phyloP scores from a whole-genome alignment of 352 stramenopile species.

The Phytophthora pinifolia region DNA sequence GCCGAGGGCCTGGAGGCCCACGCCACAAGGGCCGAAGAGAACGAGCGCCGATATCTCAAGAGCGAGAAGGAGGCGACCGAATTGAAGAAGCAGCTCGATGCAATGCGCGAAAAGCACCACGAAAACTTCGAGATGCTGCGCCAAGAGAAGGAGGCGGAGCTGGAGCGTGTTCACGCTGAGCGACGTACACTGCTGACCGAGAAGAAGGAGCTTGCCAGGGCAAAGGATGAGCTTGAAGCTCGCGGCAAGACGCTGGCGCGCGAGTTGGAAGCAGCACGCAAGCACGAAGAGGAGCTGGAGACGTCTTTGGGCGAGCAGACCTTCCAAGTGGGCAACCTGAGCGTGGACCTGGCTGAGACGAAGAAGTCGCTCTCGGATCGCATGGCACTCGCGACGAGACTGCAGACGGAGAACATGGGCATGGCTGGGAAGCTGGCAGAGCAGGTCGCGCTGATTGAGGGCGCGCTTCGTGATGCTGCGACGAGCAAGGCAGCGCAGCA shows the following conservation, averaged over 20 bases:
- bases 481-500: conserved; percentile 42
- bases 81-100: conserved; percentile 48
- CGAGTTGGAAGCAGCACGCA: conserved; percentile 39
- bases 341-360: conserved; percentile 72
- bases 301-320: conserved; percentile 52
- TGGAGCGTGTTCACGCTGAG: conserved; percentile 53
- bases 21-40: conserved; percentile 54
- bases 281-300: conserved; percentile 50
- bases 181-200: conserved; percentile 24
- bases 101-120: conserved; percentile 56
- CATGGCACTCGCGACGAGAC: conserved; percentile 73
- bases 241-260: conserved; percentile 35
- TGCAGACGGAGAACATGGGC: conserved; percentile 86
- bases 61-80: conserved; percentile 54
- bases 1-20: conserved; percentile 69
- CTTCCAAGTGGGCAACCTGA: conserved; percentile 61
- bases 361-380: conserved; percentile 85
- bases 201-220: conserved; percentile 34
- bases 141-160: conserved; percentile 55
- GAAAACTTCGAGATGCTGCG: conserved; percentile 65
- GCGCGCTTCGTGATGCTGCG: conserved; percentile 56
- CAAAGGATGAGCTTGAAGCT: conserved; percentile 30
- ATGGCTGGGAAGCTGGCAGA: conserved; percentile 81
- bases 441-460: conserved; percentile 73
- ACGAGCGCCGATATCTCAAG: conserved; percentile 48